Evolutionary conservation across 2,329 filamentous ascomycete species (phyloP), one percentile per base, ranked within the genome.

Genomic region (Colletotrichum truncatum): DNA sequence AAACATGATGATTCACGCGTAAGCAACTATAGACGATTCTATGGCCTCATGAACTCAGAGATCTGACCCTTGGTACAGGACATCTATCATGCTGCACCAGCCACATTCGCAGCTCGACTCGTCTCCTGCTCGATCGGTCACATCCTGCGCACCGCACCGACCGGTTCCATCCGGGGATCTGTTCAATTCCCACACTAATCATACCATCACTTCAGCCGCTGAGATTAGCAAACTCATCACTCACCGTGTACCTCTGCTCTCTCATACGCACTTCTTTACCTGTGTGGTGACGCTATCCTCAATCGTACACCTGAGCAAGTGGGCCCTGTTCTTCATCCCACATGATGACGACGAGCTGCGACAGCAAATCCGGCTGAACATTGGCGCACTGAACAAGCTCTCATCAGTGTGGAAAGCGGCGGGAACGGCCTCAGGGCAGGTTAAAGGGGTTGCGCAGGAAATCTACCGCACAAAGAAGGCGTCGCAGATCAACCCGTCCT

Each of bases 221-320:
- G 90, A 92, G 56, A 91, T 97, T 67, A 91, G 91, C 66, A 87
- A 88, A 69, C 84, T 94, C 70, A 88, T 93, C 51, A 91, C 91
- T 1, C 87, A 97, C 46, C 91, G 92, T 0, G 88, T 90, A 4
- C 86, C 89, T 0, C 81, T 95, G 2, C 84, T 90, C 4, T 88
- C 87, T 30, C 93, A 97, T 77, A 94, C 89, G 0, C 93, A 93
- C 63, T 94, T 95, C 78, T 94, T 96, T 79, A 92, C 91, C 32
- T 96, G 93, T 73, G 90, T 92, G 38, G 82, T 96, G 52, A 92
- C 92, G 2, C 82, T 95, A 56, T 91, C 91, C 16, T 93, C 92
- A 6, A 91, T 94, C 70, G 91, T 95, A 4, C 92, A 96, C 72
- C 84, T 97, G 23, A 93, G 91, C 59, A 92, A 92, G 68, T 97